Conservation (phyloP, 129 eudicot species). For the Deinandra increscens region DNA sequence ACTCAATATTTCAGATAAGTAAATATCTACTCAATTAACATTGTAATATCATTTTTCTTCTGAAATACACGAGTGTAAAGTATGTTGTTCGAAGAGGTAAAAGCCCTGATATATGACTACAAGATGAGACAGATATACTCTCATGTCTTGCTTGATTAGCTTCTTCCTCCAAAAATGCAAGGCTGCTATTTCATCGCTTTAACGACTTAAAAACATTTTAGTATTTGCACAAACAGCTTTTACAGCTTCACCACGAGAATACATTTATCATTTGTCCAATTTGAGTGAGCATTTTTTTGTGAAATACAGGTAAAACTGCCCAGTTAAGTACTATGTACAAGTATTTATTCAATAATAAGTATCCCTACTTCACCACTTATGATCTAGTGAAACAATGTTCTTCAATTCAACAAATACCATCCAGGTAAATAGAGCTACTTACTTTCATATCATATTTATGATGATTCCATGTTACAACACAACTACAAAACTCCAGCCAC, state of each 20-base stretch:
- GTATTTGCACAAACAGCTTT: not conserved
- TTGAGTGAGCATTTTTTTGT: not conserved
- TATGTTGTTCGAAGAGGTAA: not conserved
- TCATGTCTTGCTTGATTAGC: slow-evolving; percentile 10
- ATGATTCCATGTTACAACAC: not conserved
- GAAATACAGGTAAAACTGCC: not conserved
- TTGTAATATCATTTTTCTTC: not conserved
- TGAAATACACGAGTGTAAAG: not conserved
- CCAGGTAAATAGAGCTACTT: not conserved
- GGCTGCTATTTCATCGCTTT: not conserved
- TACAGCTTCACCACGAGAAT: not conserved
- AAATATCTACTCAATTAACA: not conserved
- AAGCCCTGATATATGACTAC: not conserved
- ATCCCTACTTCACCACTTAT: not conserved
- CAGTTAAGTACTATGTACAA: not conserved
- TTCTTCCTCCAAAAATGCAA: not conserved
- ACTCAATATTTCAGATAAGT: not conserved
- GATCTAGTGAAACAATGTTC: not conserved
- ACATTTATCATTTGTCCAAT: not conserved
- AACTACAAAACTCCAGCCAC: not conserved
- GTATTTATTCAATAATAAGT: not conserved
- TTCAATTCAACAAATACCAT: slow-evolving; percentile 2
- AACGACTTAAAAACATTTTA: not conserved
- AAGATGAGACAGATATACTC: not conserved
- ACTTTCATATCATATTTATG: not conserved